phyloP scores from a whole-genome alignment of 768 basidiomycete genomes.

The Trametes cinnabarina region DNA sequence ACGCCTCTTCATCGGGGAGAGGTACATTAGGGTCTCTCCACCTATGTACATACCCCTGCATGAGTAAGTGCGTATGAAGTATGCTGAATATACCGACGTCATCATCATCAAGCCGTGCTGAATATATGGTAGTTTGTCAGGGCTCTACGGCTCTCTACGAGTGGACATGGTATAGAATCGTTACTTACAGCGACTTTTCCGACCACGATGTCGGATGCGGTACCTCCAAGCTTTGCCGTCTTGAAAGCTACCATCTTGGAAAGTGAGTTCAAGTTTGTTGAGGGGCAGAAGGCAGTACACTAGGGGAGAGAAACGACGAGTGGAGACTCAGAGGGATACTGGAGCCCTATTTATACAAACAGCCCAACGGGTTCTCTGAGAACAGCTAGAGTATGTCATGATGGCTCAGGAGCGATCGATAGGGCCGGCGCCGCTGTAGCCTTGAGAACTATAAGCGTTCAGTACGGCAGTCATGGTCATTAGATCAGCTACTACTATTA shows the following conservation, averaged over 20 bases:
- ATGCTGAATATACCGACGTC: slow-evolving; percentile 38
- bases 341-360: no score
- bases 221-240: slow-evolving; percentile 38
- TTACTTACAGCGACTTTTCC: slow-evolving; percentile 39
- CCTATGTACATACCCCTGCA: not conserved
- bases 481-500: no score
- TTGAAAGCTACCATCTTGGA: slow-evolving; percentile 28
- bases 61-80: slow-evolving; percentile 5
- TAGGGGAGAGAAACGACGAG: no score
- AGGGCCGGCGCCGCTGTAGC: no score
- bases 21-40: slow-evolving; percentile 39
- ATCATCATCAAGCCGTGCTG: slow-evolving; percentile 57
- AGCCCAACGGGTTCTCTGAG: no score
- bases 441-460: no score
- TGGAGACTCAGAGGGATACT: no score
- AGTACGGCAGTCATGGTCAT: no score
- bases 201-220: slow-evolving; percentile 36
- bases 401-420: no score
- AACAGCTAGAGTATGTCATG: no score
- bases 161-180: no score
- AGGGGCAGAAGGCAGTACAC: not conserved
- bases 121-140: not conserved
- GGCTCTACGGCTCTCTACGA: slow-evolving; percentile 19
- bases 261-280: not conserved
- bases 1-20: slow-evolving; percentile 56